Evolutionary conservation across 805 yeast genomes (phyloP), one percentile per base, ranked within the genome.

Genomic region (Pichia cephalocereana): DNA sequence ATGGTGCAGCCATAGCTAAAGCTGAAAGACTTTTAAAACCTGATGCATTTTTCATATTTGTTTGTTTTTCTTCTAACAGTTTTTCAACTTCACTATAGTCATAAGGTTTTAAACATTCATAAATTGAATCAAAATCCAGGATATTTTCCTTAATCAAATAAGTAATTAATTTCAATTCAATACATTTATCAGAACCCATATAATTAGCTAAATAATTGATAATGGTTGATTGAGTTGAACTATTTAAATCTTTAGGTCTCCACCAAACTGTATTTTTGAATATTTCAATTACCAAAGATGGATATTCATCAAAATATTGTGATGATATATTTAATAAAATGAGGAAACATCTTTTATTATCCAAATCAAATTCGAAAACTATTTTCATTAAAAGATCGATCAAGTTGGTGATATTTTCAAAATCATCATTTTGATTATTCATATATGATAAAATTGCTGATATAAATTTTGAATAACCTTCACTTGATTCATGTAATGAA

Each of bases 1-100:
- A 69, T 0, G 96, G 95, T 10, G 93, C 93, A 7, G 96, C 96
- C 55, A 89, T 62, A 0, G 97, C 93, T 44, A 90, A 67, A 0
- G 96, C 95, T 52, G 83, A 86, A 0, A 86, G 83, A 26, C 77
- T 74, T 0, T 90, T 83, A 52, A 71, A 70, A 56, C 72, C 70
- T 0, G 85, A 77, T 49, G 79, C 75, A 12, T 77, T 77, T 15
- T 80, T 80, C 48, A 72, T 55, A 48, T 76, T 59, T 10, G 72
- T 69, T 37, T 75, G 72, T 59, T 78, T 75, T 5, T 61, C 58
- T 1, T 64, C 65, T 38, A 79, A 73, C 30, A 79, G 66, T 10
- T 57, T 56, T 0, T 57, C 56, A 69, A 84, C 69, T 4, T 65
- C 73, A 4, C 49, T 38, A 39, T 51, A 57, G 36, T 63, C 67